Percentiles rank a stretch among this genome's conserved stretches.
phyloP scores from a whole-genome alignment of 192 early-diverging fungal species.

The Diversispora epigaea region DNA sequence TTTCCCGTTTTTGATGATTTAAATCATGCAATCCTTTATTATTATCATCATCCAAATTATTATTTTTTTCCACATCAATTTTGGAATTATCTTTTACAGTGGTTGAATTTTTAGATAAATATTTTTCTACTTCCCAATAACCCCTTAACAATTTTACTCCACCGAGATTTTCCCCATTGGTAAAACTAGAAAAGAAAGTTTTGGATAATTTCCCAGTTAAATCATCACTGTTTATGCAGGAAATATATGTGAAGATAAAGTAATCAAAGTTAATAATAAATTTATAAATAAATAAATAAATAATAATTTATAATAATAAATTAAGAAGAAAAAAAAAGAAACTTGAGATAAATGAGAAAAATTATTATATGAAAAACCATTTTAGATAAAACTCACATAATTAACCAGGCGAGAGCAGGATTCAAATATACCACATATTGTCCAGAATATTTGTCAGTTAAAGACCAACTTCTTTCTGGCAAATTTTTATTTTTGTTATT shows the following conservation, averaged over 20 bases:
- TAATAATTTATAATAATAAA: no score
- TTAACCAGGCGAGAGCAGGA: slow-evolving; percentile 57
- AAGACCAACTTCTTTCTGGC: slow-evolving; percentile 65
- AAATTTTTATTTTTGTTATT: slow-evolving; percentile 36
- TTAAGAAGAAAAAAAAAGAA: no score
- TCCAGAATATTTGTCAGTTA: slow-evolving; percentile 72
- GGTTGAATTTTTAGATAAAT: slow-evolving; percentile 43
- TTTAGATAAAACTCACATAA: slow-evolving; percentile 35
- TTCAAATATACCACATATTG: slow-evolving; percentile 73
- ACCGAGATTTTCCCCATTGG: slow-evolving; percentile 56
- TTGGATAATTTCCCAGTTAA: slow-evolving; percentile 61
- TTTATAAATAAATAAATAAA: neutral
- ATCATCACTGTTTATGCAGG: slow-evolving; percentile 51
- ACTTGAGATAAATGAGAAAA: no score
- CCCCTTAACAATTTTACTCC: slow-evolving; percentile 76
- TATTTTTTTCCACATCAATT: slow-evolving; percentile 12
- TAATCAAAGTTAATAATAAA: neutral
- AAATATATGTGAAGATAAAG: neutral
- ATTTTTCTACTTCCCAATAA: slow-evolving; percentile 70
- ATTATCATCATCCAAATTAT: slow-evolving; percentile 25
- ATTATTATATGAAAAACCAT: no score
- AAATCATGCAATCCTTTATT: slow-evolving; percentile 9
- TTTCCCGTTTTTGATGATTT: slow-evolving; percentile 44
- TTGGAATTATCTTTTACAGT: slow-evolving; percentile 44
- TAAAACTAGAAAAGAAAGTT: slow-evolving; percentile 62